These are phyloP conservation scores for Fusarium algeriense DNA, from an alignment of 2,329 filamentous ascomycete genomes.

Conservation along the genomic window DNA sequence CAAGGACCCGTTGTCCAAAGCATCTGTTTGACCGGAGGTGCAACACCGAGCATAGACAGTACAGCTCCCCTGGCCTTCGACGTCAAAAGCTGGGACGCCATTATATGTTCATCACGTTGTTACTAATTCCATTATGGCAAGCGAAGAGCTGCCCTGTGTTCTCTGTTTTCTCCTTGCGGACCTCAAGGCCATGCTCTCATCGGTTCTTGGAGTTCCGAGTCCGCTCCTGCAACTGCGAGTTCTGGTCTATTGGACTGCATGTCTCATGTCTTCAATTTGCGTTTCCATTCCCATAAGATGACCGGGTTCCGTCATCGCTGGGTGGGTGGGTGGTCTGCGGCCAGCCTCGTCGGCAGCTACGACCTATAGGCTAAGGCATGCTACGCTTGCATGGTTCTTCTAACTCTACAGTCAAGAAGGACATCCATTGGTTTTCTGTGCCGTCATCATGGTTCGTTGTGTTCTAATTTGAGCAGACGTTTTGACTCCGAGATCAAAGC, in stretches of 20 bases:
- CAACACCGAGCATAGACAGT: constrained; percentile 35
- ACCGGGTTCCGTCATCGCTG: constrained; percentile 19
- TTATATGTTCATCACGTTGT: constrained; percentile 23
- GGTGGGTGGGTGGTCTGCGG: constrained; percentile 19
- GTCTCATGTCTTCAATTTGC: neutral
- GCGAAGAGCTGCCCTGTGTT: constrained; percentile 9
- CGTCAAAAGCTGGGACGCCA: constrained; percentile 17
- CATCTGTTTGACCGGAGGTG: constrained; percentile 30
- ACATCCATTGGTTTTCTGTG: constrained; percentile 12
- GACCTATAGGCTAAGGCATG: constrained; percentile 32
- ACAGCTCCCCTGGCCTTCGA: constrained; percentile 3
- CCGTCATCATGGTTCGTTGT: constrained; percentile 15
- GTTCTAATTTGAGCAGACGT: neutral
- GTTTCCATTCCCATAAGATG: constrained; percentile 2
- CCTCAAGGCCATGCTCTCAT: constrained; percentile 1
- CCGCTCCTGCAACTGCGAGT: constrained; percentile 1
- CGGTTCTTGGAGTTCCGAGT: neutral
- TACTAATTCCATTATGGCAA: constrained; percentile 2
- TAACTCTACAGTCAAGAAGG: constrained; percentile 2
- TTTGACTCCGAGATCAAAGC: constrained; percentile 20
- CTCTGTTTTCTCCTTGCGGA: constrained; percentile 5
- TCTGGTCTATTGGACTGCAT: neutral
- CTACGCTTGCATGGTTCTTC: constrained; percentile 14
- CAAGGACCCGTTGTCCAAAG: constrained; percentile 22
- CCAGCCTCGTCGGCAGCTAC: constrained; percentile 40